Percentiles rank a stretch among this genome's conserved stretches.
Conservation (phyloP, 2,329 filamentous ascomycete species). For the Paracorniculantispora psalliotae region DNA sequence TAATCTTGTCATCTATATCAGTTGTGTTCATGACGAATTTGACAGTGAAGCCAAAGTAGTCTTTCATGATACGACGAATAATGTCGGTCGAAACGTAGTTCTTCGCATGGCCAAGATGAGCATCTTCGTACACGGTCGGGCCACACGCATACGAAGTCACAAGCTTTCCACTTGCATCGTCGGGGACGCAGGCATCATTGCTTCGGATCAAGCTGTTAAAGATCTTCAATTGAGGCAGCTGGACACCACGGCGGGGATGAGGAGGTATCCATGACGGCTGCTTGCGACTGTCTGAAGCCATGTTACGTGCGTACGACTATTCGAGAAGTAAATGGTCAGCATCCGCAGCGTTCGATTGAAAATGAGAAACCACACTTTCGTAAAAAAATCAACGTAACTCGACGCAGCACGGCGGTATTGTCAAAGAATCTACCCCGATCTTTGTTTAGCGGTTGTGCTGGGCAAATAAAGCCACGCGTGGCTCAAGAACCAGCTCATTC, state of each 20-base stretch:
- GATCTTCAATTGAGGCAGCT: constrained; percentile 41
- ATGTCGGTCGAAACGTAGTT: constrained; percentile 82
- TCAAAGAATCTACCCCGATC: too few species aligned
- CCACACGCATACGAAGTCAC: constrained; percentile 46
- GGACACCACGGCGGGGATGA: not conserved
- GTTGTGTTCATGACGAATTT: constrained; percentile 82
- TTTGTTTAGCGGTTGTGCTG: too few species aligned
- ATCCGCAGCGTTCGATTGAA: too few species aligned
- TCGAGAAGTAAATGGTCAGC: too few species aligned
- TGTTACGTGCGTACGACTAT: too few species aligned
- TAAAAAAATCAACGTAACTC: too few species aligned
- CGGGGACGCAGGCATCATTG: constrained; percentile 60
- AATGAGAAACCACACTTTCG: too few species aligned
- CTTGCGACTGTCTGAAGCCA: not conserved
- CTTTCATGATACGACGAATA: constrained; percentile 64
- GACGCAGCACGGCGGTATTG: too few species aligned
- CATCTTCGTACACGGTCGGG: constrained; percentile 69
- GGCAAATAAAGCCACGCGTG: too few species aligned
- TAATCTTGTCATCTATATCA: constrained; percentile 62
- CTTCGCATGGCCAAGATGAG: constrained; percentile 67
- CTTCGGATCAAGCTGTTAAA: constrained; percentile 62
- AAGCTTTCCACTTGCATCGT: constrained; percentile 3
- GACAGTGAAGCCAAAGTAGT: constrained; percentile 71
- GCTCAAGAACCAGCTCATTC: not conserved
- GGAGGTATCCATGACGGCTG: not conserved